These are phyloP conservation scores for Russula emetica DNA, from an alignment of 768 basidiomycete genomes.

Conservation along the genomic window DNA sequence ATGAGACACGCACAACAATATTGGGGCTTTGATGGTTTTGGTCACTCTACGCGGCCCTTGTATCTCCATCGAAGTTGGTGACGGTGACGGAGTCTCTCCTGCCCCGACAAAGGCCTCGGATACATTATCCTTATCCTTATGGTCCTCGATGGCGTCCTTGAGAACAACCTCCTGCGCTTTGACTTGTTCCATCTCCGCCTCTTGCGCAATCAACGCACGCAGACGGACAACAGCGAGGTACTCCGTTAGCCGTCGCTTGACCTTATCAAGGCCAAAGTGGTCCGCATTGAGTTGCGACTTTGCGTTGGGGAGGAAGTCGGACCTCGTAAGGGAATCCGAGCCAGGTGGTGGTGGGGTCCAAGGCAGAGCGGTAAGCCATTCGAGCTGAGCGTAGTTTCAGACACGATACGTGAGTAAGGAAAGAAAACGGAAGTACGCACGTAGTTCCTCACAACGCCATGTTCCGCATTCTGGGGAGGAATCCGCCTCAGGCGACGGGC, in stretches of 20 bases:
- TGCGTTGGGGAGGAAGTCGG: constrained; percentile 62
- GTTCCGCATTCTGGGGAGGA: constrained; percentile 86
- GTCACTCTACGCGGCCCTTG: constrained; percentile 12
- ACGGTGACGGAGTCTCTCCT: constrained; percentile 7
- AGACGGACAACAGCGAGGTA: constrained; percentile 84
- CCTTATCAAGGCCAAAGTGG: constrained; percentile 88
- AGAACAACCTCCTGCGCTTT: constrained; percentile 26
- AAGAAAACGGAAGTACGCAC: constrained; percentile 41
- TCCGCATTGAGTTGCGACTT: constrained; percentile 81
- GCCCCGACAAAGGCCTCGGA: constrained; percentile 17
- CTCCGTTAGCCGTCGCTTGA: constrained; percentile 88
- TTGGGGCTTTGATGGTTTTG: constrained; percentile 63
- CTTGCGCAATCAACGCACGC: constrained; percentile 29
- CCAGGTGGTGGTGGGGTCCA: constrained; percentile 57
- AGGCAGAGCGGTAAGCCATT: constrained; percentile 83
- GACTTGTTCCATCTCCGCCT: constrained; percentile 12
- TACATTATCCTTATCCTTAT: not conserved
- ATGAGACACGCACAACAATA: constrained; percentile 49
- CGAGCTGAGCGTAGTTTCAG: constrained; percentile 51
- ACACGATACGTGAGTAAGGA: no score
- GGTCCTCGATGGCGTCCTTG: constrained; percentile 24
- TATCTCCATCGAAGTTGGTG: constrained; percentile 16
- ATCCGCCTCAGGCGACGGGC: constrained; percentile 82
- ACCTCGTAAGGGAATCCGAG: constrained; percentile 44
- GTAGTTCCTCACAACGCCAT: constrained; percentile 81